Evolutionary conservation across 73 alveolate genomes (phyloP).

Genomic region (Paramecium biaurelia): DNA sequence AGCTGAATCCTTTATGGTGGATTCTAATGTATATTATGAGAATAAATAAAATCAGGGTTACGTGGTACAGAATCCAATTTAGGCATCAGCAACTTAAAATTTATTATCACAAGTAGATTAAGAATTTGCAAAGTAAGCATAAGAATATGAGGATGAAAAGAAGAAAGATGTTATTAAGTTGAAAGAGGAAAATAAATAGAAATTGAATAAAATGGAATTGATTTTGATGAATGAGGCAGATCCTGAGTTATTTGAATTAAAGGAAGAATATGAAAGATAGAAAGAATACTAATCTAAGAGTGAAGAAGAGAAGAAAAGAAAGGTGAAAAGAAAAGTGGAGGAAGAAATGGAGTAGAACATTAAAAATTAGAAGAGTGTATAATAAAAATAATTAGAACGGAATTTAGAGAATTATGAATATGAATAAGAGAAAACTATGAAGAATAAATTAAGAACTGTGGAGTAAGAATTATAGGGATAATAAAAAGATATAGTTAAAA

Average conservation of each 20-base stretch:
- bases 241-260: constrained; percentile 42
- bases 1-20: constrained; percentile 10
- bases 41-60: background rate
- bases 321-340: background rate
- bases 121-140: background rate
- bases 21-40: background rate
- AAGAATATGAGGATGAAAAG: background rate
- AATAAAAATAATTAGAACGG: background rate
- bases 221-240: constrained; percentile 49
- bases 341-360: background rate
- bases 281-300: background rate
- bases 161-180: background rate
- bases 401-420: background rate
- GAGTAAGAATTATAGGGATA: background rate
- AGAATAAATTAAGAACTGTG: background rate
- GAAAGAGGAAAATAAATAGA: background rate
- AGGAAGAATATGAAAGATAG: background rate
- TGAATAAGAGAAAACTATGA: background rate
- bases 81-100: background rate
- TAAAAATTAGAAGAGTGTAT: background rate
- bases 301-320: constrained; percentile 2
- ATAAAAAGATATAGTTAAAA: background rate
- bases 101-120: background rate
- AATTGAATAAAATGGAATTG: constrained; percentile 20
- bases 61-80: background rate